Conservation (phyloP, 805 yeast genomes). For the Monosporozyma aquatica region DNA sequence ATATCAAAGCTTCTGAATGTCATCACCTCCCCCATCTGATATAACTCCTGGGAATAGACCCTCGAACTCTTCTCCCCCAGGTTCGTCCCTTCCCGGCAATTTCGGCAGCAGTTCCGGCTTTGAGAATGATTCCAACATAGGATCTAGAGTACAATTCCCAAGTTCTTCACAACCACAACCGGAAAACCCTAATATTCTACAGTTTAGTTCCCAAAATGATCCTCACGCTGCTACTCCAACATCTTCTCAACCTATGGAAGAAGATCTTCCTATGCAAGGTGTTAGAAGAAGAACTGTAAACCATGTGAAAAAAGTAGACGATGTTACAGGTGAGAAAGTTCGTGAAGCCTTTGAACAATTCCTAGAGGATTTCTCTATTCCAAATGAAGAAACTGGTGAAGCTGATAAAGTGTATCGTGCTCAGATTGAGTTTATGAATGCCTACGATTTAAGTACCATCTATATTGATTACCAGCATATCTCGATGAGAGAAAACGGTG, state of each 20-base stretch:
- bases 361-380: conserved; percentile 53
- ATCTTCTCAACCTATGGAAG: conserved; percentile 1
- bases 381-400: conserved; percentile 22
- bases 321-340: conserved; percentile 88
- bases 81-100: conserved; percentile 25
- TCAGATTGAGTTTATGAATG: conserved; percentile 73
- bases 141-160: conserved; percentile 24
- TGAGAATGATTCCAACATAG: conserved; percentile 21
- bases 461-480: conserved; percentile 82
- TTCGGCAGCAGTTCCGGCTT: conserved; percentile 25
- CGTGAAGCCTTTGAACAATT: conserved; percentile 84
- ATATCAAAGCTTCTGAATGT: conserved; percentile 12
- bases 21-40: conserved; percentile 18
- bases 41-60: conserved; percentile 16
- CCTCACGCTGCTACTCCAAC: conserved; percentile 2
- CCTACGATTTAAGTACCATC: conserved; percentile 64
- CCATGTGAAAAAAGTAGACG: conserved; percentile 78
- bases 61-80: conserved; percentile 24
- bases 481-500: conserved; percentile 68
- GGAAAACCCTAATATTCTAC: conserved; percentile 8
- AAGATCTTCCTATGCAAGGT: conserved; percentile 22
- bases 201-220: conserved; percentile 20
- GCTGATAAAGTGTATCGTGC: conserved; percentile 58
- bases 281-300: conserved; percentile 48
- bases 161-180: conserved; percentile 23